Base-by-base conservation (phyloP, 2,329 filamentous ascomycete genomes). In the Aspergillus fumigatus region DNA sequence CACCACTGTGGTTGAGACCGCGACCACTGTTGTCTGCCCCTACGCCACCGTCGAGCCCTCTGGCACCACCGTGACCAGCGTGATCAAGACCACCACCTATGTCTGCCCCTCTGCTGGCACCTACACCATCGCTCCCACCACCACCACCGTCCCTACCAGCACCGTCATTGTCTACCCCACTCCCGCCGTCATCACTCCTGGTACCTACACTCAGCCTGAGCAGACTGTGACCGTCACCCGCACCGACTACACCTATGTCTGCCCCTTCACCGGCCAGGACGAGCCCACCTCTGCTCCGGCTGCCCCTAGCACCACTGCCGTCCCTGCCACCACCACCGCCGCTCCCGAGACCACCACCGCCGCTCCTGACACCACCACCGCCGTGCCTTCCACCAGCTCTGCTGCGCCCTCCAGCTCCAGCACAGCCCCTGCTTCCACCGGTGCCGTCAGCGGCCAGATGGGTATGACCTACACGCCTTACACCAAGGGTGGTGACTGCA, bases 381-480 rank as follows among this genome's bases (percentile, higher is more conserved):
- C 67, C 48, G 57, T 61, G 23, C 47, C 61, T 43, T 61, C 64
- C 55, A 63, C 70, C 59, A 60, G 64, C 53, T 56, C 65, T 57
- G 63, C 62, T 52, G 47, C 71, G 55, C 67, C 68, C 57, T 32
- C 55, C 52, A 55, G 51, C 61, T 41, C 40, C 40, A 41, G 40
- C 40, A 43, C n/a, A 53, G 53, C 61, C 54, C 57, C 62, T 45
- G 59, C 54, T 47, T 52, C 57, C 55, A 60, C 61, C 10, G 50
- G 62, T 40, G 56, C 67, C 73, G 71, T 69, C 52, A 68, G 69
- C 51, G 68, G 70, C 61, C 82, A 87, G 70, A 90, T 84, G 80
- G 88, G 84, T 73, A 88, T 93, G 70, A 89, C 89, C 69, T 94
- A 92, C 82, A 90, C 89, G 45, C 88, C 89, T 51, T 94, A 89